phyloP scores from a whole-genome alignment of 106 monocot species.

The Dioscorea alata region DNA sequence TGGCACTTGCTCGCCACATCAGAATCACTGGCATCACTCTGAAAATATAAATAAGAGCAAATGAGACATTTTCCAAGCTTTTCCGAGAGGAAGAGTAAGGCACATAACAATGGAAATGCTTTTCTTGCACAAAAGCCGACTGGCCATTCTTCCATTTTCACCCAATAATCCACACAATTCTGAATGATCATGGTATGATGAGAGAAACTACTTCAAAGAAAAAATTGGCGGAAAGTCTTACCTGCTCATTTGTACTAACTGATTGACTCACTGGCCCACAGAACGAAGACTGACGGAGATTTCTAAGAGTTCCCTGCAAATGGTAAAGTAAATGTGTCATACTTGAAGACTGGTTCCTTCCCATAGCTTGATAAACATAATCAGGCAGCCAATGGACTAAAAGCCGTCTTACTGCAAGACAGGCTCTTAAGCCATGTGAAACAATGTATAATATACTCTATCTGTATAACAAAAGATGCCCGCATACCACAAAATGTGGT shows the following conservation, averaged over 20 bases:
- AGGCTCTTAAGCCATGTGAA: too few species aligned
- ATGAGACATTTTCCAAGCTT: neutral
- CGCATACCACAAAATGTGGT: too few species aligned
- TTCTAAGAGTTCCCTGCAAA: constrained; percentile 5
- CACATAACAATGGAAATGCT: neutral
- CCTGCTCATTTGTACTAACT: constrained; percentile 7
- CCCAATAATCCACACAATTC: too few species aligned
- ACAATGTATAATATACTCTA: too few species aligned
- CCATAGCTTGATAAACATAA: neutral
- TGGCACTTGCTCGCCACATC: neutral
- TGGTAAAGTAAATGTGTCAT: neutral
- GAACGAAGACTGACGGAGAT: neutral
- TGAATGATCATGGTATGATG: neutral
- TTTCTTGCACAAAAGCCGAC: neutral
- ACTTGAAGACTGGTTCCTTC: neutral
- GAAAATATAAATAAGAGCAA: neutral
- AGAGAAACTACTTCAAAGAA: neutral
- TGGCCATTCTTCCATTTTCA: too few species aligned
- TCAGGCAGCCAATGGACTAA: too few species aligned
- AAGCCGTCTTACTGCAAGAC: too few species aligned
- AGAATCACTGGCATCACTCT: neutral
- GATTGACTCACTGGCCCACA: neutral
- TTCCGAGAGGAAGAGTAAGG: neutral
- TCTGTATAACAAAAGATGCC: too few species aligned
- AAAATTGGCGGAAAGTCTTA: neutral